Conservation (phyloP, 495 filamentous ascomycete genomes). For the Penicillium antarcticum region DNA sequence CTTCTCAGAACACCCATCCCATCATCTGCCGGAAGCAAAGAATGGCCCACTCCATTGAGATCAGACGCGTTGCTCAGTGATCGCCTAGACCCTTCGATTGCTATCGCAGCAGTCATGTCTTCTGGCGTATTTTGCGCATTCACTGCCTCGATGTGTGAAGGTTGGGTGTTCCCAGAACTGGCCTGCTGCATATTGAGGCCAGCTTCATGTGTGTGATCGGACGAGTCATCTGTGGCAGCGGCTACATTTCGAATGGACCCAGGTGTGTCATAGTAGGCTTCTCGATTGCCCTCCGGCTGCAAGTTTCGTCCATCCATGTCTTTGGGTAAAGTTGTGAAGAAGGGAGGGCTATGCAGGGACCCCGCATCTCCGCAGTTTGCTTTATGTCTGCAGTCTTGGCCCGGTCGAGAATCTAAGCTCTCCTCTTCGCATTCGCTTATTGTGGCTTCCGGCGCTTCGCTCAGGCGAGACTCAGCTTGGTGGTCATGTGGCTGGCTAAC, state of each 20-base stretch:
- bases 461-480: slow-evolving; percentile 10
- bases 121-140: slow-evolving; percentile 1
- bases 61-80: slow-evolving; percentile 6
- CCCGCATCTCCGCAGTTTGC: slow-evolving; percentile 19
- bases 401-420: slow-evolving; percentile 1
- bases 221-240: neutral
- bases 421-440: slow-evolving; percentile 5
- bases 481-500: slow-evolving; percentile 8
- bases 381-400: slow-evolving; percentile 11
- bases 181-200: neutral
- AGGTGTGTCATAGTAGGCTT: slow-evolving; percentile 5
- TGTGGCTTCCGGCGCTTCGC: slow-evolving; percentile 13
- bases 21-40: slow-evolving; percentile 80
- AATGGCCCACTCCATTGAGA: slow-evolving; percentile 19
- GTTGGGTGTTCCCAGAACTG: neutral
- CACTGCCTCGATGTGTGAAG: neutral
- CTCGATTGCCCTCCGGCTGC: slow-evolving; percentile 14
- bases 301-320: slow-evolving; percentile 27
- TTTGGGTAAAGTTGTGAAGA: slow-evolving; percentile 25
- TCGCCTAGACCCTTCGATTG: neutral
- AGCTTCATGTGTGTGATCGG: neutral
- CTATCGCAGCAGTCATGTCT: neutral
- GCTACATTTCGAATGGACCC: neutral
- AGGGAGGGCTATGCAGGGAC: slow-evolving; percentile 21
- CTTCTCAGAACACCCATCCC: slow-evolving; percentile 75